A percentile compares a stretch with the other conserved stretches of the same genome.
phyloP scores from a whole-genome alignment of 2,329 filamentous ascomycete species.

The Fusarium sp. region DNA sequence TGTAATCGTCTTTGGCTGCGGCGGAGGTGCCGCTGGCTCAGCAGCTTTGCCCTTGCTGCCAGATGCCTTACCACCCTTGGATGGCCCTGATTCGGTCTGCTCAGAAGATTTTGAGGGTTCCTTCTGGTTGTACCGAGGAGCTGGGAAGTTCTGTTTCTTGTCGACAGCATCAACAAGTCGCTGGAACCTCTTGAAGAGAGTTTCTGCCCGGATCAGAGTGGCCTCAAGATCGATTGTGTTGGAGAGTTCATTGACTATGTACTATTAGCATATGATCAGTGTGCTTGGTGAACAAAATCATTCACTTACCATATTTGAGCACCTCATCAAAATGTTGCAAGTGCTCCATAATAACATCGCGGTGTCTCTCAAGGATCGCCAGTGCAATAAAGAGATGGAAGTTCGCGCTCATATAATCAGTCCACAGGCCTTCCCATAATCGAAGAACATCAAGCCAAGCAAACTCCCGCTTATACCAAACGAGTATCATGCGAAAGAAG shows the following conservation, averaged over 20 bases:
- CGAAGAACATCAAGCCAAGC: conserved; percentile 86
- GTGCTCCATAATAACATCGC: conserved; percentile 96
- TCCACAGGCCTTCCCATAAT: conserved; percentile 95
- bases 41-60: conserved; percentile 51
- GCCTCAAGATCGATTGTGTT: conserved; percentile 90
- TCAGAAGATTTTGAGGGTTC: conserved; percentile 28
- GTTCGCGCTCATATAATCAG: conserved; percentile 85
- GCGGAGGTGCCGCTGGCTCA: conserved; percentile 45
- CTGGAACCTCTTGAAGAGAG: conserved; percentile 87
- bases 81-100: conserved; percentile 6
- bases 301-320: conserved; percentile 85
- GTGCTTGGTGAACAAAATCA: conserved; percentile 13
- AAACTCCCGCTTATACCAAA: conserved; percentile 99
- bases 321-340: conserved; percentile 96
- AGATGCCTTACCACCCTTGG: conserved; percentile 25
- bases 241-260: conserved; percentile 89
- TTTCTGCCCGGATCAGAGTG: conserved; percentile 87
- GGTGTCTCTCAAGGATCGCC: conserved; percentile 93
- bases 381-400: conserved; percentile 96
- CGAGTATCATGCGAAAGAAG: conserved; percentile 98
- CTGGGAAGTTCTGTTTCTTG: conserved; percentile 86
- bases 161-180: conserved; percentile 90
- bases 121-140: conserved; percentile 48
- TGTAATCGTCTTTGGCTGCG: conserved; percentile 60
- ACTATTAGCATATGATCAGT: conserved; percentile 23